Evolutionary conservation across 2,329 filamentous ascomycete species (phyloP), one percentile per base, ranked within the genome.

Genomic region (Pseudogymnoascus sp.): DNA sequence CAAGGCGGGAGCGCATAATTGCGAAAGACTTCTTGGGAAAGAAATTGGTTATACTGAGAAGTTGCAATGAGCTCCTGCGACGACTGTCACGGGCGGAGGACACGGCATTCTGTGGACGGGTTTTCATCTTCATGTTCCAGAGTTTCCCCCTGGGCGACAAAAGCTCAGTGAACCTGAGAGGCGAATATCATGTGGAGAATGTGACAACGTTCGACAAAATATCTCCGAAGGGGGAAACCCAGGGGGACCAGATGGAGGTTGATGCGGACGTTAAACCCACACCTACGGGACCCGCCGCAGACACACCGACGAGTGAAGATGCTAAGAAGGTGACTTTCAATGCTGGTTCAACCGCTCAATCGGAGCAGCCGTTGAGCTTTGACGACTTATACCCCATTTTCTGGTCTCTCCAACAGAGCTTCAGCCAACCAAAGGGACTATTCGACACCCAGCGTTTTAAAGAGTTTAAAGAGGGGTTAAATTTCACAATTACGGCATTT

Each of bases 51-150:
- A 94, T 97, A 66, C 77, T 99, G n/a, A 83, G 94, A 69, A 89
- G 89, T 63, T 99, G 94, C 75, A 99, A 97, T 73, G 94, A 97
- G 75, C 80, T 99, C 14, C 79, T 99, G n/a, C 86, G 93, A 35
- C 84, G 94, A 50, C 80, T 99, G 2, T 97, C 94, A n/a, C 85
- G 94, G 61, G 93, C 94, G 3, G 92, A 97, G 72, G 94, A 99
- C 73, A 95, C 94, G 0, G 91, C 95, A 0, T 99, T 99, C 72
- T 99, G 94, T 70, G 94, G 94, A 14, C 84, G 94, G 38, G 94
- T 99, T 25, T 97, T 97, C 74, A 97, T 99, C 65, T 99, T 97
- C 74, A 84, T 99, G 71, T 99, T 97, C 74, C 94, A 99, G 73
- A 96, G 91, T 73, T 97, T 99, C 70, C 94, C 94, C 1, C 79